A percentile compares a stretch with the other conserved stretches of the same genome.
phyloP scores from a whole-genome alignment of 2,329 filamentous ascomycete species.

The Pestalotiopsis fici region DNA sequence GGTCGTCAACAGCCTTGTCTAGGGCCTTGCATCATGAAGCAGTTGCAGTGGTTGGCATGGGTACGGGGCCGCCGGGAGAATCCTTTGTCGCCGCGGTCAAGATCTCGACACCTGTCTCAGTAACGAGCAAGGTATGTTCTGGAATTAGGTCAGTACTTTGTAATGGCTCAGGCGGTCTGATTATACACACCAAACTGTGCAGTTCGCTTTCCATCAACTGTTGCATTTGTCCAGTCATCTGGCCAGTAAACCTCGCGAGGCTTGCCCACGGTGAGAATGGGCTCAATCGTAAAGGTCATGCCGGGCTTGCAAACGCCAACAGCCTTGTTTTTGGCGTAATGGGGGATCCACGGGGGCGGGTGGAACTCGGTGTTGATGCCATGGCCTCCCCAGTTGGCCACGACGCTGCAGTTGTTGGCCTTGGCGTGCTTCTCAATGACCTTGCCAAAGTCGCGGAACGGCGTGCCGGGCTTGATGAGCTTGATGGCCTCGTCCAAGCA shows the following conservation, averaged over 20 bases:
- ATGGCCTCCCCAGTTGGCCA: constrained; percentile 92
- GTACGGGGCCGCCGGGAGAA: constrained; percentile 72
- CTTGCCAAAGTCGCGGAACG: constrained; percentile 88
- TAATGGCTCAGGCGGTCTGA: neutral
- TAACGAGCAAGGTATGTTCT: constrained; percentile 84
- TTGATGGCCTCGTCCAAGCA: constrained; percentile 86
- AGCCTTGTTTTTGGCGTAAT: constrained; percentile 96
- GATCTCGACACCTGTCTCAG: constrained; percentile 77
- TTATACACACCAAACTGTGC: constrained; percentile 77
- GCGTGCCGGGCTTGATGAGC: constrained; percentile 84
- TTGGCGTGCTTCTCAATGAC: constrained; percentile 93
- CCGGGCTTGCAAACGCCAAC: constrained; percentile 88
- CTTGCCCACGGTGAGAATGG: constrained; percentile 90
- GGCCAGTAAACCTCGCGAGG: constrained; percentile 93
- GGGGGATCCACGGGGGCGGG: constrained; percentile 86
- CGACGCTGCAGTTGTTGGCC: constrained; percentile 76
- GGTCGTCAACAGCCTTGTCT: neutral
- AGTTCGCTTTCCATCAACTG: constrained; percentile 80
- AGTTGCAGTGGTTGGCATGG: constrained; percentile 42
- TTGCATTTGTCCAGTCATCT: constrained; percentile 95
- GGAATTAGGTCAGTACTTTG: constrained; percentile 10
- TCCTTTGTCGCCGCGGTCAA: constrained; percentile 70
- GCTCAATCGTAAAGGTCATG: constrained; percentile 97
- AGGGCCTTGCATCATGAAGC: neutral
- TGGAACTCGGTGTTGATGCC: constrained; percentile 93